A percentile compares a stretch with the other conserved stretches of the same genome.
Evolutionary conservation across 2,329 filamentous ascomycete species (phyloP).

Genomic region (Fusarium sp.): DNA sequence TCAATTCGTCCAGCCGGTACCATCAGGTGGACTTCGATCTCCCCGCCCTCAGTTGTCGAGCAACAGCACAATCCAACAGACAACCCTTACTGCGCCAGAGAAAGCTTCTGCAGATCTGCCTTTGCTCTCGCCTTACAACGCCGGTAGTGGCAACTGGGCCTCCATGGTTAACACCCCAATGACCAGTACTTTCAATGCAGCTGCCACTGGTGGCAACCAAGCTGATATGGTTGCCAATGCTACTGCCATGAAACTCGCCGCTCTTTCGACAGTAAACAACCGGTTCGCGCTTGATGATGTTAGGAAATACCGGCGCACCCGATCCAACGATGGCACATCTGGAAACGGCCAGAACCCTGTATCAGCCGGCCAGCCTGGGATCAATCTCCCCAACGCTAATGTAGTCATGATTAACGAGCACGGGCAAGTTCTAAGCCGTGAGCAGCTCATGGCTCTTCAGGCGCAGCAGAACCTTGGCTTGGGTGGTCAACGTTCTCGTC

Average conservation of each 20-base stretch:
- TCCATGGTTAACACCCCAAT: slow-evolving; percentile 99
- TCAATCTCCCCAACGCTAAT: slow-evolving; percentile 75
- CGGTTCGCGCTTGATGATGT: slow-evolving; percentile 96
- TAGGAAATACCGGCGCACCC: slow-evolving; percentile 91
- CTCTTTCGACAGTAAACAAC: slow-evolving; percentile 97
- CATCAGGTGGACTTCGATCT: slow-evolving; percentile 79
- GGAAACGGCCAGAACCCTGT: slow-evolving; percentile 70
- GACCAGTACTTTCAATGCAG: slow-evolving; percentile 81
- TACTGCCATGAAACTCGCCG: slow-evolving; percentile 98
- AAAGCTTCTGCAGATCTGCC: slow-evolving; percentile 77
- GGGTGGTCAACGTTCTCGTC: slow-evolving; percentile 80
- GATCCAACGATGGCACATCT: slow-evolving; percentile 82
- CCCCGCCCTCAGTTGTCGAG: slow-evolving; percentile 77
- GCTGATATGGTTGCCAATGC: slow-evolving; percentile 99
- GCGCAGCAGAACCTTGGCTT: slow-evolving; percentile 72
- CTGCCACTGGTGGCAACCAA: slow-evolving; percentile 69
- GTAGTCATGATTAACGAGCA: slow-evolving; percentile 96
- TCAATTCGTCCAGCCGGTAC: slow-evolving; percentile 87
- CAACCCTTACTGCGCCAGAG: slow-evolving; percentile 78
- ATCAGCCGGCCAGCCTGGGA: slow-evolving; percentile 69
- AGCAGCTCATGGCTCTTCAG: slow-evolving; percentile 86
- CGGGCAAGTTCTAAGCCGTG: slow-evolving; percentile 85
- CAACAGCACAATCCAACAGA: slow-evolving; percentile 81
- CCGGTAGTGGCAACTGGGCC: slow-evolving; percentile 92
- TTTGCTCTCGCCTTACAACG: slow-evolving; percentile 83